These are phyloP conservation scores for Actinomortierella ambigua DNA, from an alignment of 371 early-diverging fungal genomes.

Conservation along the genomic window DNA sequence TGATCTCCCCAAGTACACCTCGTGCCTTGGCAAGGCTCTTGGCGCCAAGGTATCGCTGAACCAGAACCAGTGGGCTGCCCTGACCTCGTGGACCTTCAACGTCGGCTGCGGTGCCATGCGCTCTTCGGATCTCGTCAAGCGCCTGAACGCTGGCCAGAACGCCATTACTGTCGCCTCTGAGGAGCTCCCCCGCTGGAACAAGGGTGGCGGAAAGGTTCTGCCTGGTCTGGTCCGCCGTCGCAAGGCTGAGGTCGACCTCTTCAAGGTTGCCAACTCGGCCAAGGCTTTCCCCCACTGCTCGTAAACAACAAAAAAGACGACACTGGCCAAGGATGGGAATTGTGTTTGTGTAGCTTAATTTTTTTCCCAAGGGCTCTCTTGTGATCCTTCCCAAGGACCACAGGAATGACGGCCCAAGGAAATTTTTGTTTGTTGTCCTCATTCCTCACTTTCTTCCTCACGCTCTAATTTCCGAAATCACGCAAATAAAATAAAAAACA, in stretches of 20 bases:
- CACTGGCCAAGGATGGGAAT: too few species aligned
- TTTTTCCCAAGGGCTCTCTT: too few species aligned
- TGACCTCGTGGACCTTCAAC: conserved; percentile 42
- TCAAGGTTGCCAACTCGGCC: conserved; percentile 25
- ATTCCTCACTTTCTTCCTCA: too few species aligned
- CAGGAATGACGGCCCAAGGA: too few species aligned
- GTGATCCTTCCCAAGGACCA: too few species aligned
- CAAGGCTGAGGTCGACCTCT: conserved; percentile 34
- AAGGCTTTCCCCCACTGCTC: conserved; percentile 28
- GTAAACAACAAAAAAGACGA: too few species aligned
- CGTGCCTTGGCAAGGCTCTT: conserved; percentile 19
- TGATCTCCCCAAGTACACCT: conserved; percentile 26
- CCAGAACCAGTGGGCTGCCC: conserved; percentile 43
- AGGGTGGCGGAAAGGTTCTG: conserved; percentile 37
- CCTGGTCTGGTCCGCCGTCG: conserved; percentile 39
- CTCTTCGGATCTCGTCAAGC: conserved; percentile 29
- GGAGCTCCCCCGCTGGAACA: conserved; percentile 45
- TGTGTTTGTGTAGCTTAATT: too few species aligned
- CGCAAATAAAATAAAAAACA: too few species aligned
- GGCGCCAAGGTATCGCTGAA: conserved; percentile 25
- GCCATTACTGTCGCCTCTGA: conserved; percentile 30
- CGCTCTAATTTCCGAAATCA: too few species aligned
- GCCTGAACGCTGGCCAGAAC: conserved; percentile 31
- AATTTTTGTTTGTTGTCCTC: too few species aligned
- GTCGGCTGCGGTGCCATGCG: conserved; percentile 28